Evolutionary conservation across 768 basidiomycete species (phyloP).

Genomic region (Mycena vulgaris): DNA sequence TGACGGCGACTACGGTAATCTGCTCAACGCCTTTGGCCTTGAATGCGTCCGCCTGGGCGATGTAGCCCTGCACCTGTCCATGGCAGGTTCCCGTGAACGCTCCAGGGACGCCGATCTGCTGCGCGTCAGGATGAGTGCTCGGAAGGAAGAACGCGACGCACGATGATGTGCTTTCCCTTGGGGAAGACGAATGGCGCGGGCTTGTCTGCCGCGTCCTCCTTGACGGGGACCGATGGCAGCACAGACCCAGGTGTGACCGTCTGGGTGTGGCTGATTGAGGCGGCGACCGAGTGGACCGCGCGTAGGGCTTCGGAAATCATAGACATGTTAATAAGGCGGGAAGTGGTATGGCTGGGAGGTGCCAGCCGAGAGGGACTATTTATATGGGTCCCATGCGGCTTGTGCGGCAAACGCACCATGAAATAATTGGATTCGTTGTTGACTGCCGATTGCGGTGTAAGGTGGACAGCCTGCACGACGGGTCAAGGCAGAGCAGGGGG

Average conservation of each 20-base stretch:
- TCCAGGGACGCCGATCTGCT: conserved; percentile 81
- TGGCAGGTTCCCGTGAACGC: conserved; percentile 85
- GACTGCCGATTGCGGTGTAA: background rate
- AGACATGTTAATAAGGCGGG: conserved; percentile 20
- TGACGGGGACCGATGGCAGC: conserved; percentile 67
- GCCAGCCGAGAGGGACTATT: background rate
- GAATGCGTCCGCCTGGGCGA: conserved; percentile 77
- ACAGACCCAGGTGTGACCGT: conserved; percentile 26
- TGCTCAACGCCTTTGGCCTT: conserved; percentile 82
- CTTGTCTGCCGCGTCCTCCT: conserved; percentile 69
- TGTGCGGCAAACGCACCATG: background rate
- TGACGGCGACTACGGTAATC: conserved; percentile 82
- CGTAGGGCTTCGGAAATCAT: conserved; percentile 33
- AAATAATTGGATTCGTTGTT: background rate
- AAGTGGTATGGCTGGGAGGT: background rate
- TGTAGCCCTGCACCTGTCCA: conserved; percentile 74
- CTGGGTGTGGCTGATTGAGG: conserved; percentile 66
- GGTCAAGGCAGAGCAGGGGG: background rate
- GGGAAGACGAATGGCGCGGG: conserved; percentile 58
- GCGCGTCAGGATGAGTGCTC: background rate
- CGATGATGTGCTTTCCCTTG: conserved; percentile 75
- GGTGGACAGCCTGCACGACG: background rate
- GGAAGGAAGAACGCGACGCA: conserved; percentile 48
- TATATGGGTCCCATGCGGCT: background rate
- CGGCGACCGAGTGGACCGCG: conserved; percentile 68